These are phyloP conservation scores for Inosperma sp. DNA, from an alignment of 768 basidiomycete species.

Conservation along the genomic window DNA sequence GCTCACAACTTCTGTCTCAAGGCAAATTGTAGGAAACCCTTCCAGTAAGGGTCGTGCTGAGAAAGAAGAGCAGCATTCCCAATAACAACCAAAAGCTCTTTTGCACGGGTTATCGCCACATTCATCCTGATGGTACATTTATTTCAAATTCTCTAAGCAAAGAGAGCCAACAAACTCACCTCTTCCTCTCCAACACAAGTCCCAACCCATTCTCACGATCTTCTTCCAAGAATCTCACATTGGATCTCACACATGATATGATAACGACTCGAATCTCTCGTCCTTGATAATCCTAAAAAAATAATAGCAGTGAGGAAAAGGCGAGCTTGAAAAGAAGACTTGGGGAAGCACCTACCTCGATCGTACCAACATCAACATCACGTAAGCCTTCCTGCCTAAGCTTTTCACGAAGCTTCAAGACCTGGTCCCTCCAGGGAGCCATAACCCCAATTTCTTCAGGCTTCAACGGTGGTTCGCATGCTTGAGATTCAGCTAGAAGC, in stretches of 20 bases:
- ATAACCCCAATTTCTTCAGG: constrained; percentile 45
- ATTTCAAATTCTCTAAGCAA: not conserved
- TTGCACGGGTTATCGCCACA: constrained; percentile 51
- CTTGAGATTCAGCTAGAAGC: constrained; percentile 32
- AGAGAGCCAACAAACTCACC: constrained; percentile 24
- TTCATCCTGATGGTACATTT: constrained; percentile 39
- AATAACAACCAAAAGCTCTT: constrained; percentile 46
- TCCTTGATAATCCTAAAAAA: constrained; percentile 47
- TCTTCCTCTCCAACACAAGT: constrained; percentile 42
- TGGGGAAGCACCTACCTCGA: constrained; percentile 34
- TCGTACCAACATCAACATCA: constrained; percentile 48
- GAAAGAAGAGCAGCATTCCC: constrained; percentile 39
- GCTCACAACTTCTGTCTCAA: constrained; percentile 44
- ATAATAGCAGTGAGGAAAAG: not conserved
- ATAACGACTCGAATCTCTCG: constrained; percentile 49
- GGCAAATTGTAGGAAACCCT: constrained; percentile 45
- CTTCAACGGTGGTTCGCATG: constrained; percentile 37
- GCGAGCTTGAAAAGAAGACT: not conserved
- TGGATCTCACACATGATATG: constrained; percentile 47
- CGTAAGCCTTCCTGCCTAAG: constrained; percentile 38
- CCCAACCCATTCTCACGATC: constrained; percentile 44
- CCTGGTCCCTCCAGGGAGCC: constrained; percentile 51
- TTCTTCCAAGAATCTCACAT: constrained; percentile 43
- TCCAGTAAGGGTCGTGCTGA: constrained; percentile 47
- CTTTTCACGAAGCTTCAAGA: constrained; percentile 45